Evolutionary conservation across 2,329 filamentous ascomycete genomes (phyloP).

Genomic region (Fusarium sp.): DNA sequence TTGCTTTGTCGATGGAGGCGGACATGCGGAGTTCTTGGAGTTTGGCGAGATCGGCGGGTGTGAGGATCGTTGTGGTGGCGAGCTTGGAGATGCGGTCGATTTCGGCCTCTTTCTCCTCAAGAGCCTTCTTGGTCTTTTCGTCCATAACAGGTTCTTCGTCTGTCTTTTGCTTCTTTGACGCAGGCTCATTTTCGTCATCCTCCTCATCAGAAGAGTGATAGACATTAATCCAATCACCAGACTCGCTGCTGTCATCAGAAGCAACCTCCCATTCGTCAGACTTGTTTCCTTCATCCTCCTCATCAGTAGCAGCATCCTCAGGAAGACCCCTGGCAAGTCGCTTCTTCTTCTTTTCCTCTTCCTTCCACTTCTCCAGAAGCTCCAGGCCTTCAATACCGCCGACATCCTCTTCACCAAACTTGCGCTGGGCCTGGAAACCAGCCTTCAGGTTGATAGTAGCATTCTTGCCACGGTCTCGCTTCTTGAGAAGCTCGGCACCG

Average conservation of each 20-base stretch:
- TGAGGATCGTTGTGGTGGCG: slow-evolving; percentile 93
- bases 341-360: slow-evolving; percentile 82
- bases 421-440: slow-evolving; percentile 77
- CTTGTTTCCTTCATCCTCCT: slow-evolving; percentile 64
- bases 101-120: slow-evolving; percentile 52
- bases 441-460: slow-evolving; percentile 82
- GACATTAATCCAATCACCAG: slow-evolving; percentile 93
- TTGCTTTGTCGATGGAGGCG: slow-evolving; percentile 72
- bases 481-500: slow-evolving; percentile 86
- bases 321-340: slow-evolving; percentile 72
- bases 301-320: slow-evolving; percentile 67
- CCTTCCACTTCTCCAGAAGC: slow-evolving; percentile 90
- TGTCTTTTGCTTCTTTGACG: slow-evolving; percentile 56
- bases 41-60: slow-evolving; percentile 94
- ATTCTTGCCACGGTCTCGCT: slow-evolving; percentile 89
- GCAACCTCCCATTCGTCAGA: slow-evolving; percentile 69
- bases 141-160: slow-evolving; percentile 45
- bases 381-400: slow-evolving; percentile 93
- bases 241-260: slow-evolving; percentile 70
- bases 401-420: slow-evolving; percentile 81
- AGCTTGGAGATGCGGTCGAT: slow-evolving; percentile 70
- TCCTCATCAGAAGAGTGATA: slow-evolving; percentile 81
- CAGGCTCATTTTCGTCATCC: slow-evolving; percentile 71
- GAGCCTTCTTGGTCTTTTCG: slow-evolving; percentile 51
- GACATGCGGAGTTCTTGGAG: slow-evolving; percentile 85